phyloP scores from a whole-genome alignment of 2,329 filamentous ascomycete genomes.

The Calonectria naviculata region DNA sequence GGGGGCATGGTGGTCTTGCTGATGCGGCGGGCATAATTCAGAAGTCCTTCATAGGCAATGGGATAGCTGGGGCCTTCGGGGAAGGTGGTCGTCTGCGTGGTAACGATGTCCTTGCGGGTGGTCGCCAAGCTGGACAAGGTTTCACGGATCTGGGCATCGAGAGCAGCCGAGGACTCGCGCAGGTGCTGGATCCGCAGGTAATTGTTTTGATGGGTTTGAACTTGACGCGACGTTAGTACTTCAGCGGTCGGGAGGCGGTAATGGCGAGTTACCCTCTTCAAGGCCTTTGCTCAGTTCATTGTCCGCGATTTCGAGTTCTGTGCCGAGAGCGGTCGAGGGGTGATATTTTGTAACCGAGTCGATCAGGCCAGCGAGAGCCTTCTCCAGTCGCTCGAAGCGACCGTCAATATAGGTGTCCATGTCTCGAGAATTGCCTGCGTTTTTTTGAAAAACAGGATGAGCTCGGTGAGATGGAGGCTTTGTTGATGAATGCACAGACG shows the following conservation, averaged over 20 bases:
- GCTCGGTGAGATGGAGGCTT: neutral
- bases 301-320: slow-evolving; percentile 78
- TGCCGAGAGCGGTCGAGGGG: slow-evolving; percentile 74
- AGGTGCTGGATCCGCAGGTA: slow-evolving; percentile 75
- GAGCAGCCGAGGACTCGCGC: slow-evolving; percentile 70
- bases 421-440: neutral
- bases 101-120: slow-evolving; percentile 78
- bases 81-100: slow-evolving; percentile 68
- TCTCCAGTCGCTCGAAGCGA: slow-evolving; percentile 75
- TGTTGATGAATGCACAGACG: slow-evolving; percentile 14
- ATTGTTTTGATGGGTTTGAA: slow-evolving; percentile 81
- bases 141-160: slow-evolving; percentile 79
- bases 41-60: slow-evolving; percentile 78
- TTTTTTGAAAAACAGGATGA: neutral
- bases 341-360: slow-evolving; percentile 88
- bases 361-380: slow-evolving; percentile 74
- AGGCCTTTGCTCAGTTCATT: slow-evolving; percentile 74
- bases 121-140: slow-evolving; percentile 76
- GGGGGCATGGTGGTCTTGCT: slow-evolving; percentile 83
- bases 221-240: slow-evolving; percentile 49
- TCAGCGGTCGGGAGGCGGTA: neutral
- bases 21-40: slow-evolving; percentile 83
- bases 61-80: slow-evolving; percentile 62
- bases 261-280: slow-evolving; percentile 64
- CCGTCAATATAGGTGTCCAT: slow-evolving; percentile 74